These are phyloP conservation scores for Torrubiella hemipterigena DNA, from an alignment of 2,329 filamentous ascomycete genomes.

Conservation along the genomic window DNA sequence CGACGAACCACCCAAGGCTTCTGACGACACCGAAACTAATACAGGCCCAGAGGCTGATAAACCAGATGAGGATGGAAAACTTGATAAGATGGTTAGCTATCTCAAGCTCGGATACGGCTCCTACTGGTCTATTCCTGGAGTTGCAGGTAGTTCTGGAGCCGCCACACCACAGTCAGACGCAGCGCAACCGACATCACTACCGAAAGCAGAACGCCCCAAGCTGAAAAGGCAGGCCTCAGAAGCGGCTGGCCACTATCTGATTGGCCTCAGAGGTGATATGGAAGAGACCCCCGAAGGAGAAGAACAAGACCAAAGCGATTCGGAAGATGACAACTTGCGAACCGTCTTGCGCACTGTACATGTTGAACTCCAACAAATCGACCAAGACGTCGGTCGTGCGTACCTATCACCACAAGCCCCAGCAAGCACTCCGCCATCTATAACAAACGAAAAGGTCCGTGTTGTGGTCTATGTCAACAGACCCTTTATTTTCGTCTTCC, in stretches of 20 bases:
- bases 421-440: conserved; percentile 17
- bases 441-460: conserved; percentile 36
- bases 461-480: conserved; percentile 62
- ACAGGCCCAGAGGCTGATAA: no score
- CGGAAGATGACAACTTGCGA: conserved; percentile 34
- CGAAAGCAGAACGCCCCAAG: conserved; percentile 6
- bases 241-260: conserved; percentile 41
- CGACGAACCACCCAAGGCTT: no score
- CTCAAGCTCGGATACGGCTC: conserved; percentile 57
- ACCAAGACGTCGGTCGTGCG: not conserved
- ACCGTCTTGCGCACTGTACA: conserved; percentile 55
- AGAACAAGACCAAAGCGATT: conserved; percentile 16
- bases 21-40: no score
- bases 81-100: conserved; percentile 49
- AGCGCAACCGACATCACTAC: conserved; percentile 5
- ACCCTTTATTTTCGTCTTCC: conserved; percentile 67
- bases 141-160: conserved; percentile 7
- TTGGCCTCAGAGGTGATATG: conserved; percentile 56
- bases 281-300: conserved; percentile 28
- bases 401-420: not conserved
- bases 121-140: conserved; percentile 43
- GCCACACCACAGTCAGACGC: conserved; percentile 7
- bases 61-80: conserved; percentile 21
- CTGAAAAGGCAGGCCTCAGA: conserved; percentile 8
- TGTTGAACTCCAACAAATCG: conserved; percentile 41